Evolutionary conservation across 2,329 filamentous ascomycete genomes (phyloP), one percentile per base, ranked within the genome.

Genomic region (Aureobasidium lini): DNA sequence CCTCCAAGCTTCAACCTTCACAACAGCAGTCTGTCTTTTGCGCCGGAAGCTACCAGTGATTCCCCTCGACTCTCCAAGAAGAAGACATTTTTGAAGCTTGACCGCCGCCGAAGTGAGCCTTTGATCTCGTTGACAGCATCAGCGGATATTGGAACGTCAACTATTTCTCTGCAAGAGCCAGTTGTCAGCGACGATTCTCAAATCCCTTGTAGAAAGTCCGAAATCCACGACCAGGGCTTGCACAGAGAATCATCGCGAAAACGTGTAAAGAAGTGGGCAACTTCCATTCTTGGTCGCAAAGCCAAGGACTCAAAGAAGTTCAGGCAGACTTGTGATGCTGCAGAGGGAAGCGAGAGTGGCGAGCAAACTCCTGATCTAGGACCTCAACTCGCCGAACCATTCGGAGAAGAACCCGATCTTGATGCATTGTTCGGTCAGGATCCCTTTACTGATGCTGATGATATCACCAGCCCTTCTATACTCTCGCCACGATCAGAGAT

Each of bases 251-350:
- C 66, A 2, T 72, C 70, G 0, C 65, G 67, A 68, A 91, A 89
- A 74, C 88, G 86, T 69, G 86, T 92, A 62, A 89, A 88, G 67
- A 78, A 79, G 7, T 88, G 85, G 84, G 84, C 83, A 16, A 83
- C 82, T 8, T 69, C 69, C 3, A 70, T 71, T 60, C 60, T 66
- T 32, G 59, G 61, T 15, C 59, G 64, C 18, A 65, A 61, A 32
- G 49, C 48, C 18, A 61, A 59, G 23, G 62, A 62, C 32, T 46
- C 59, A 13, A 62, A 58, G 39, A 62, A 61, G 48, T 13, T 43
- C 37, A 60, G 52, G 43, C 47, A 49, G 13, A 36, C 15, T 16
- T 15, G 28, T 6, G 52, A 46, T 36, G 16, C 40, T 36, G 42
- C 37, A 15, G 52, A 56, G 16, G 52, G 29, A 18, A 57, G 42